phyloP scores from a whole-genome alignment of 2,329 filamentous ascomycete genomes.

The Xylariaceae sp. region DNA sequence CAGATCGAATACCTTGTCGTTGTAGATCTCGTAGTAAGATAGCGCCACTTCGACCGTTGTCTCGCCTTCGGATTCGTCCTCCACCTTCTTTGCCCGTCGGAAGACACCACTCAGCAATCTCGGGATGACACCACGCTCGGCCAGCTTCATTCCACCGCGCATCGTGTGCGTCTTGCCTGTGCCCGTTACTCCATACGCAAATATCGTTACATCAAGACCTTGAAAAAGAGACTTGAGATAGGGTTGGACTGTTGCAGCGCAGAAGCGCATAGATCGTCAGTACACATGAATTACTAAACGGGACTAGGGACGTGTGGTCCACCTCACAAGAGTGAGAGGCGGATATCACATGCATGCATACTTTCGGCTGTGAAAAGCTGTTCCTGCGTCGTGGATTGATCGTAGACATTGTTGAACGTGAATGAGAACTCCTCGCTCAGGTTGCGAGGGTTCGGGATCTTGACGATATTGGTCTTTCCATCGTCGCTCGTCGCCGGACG shows the following conservation, averaged over 20 bases:
- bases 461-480: constrained; percentile 63
- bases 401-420: constrained; percentile 90
- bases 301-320: neutral
- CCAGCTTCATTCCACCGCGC: constrained; percentile 81
- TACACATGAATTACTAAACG: constrained; percentile 4
- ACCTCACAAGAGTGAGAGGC: neutral
- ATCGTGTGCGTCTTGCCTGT: constrained; percentile 96
- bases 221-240: constrained; percentile 89
- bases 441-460: constrained; percentile 92
- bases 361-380: constrained; percentile 85
- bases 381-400: constrained; percentile 73
- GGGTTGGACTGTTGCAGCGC: constrained; percentile 61
- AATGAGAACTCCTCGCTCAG: constrained; percentile 87
- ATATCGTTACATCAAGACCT: constrained; percentile 82
- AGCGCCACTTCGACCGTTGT: constrained; percentile 69
- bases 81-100: constrained; percentile 75
- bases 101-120: constrained; percentile 81
- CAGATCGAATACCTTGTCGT: constrained; percentile 88
- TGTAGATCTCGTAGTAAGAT: constrained; percentile 96
- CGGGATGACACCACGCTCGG: constrained; percentile 83
- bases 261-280: constrained; percentile 10
- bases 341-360: constrained; percentile 35
- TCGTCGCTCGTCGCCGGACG: constrained; percentile 57
- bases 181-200: constrained; percentile 89
- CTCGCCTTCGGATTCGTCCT: constrained; percentile 67